Base-by-base conservation (phyloP, 306 rosid species). In the Prinsepia uniflora region DNA sequence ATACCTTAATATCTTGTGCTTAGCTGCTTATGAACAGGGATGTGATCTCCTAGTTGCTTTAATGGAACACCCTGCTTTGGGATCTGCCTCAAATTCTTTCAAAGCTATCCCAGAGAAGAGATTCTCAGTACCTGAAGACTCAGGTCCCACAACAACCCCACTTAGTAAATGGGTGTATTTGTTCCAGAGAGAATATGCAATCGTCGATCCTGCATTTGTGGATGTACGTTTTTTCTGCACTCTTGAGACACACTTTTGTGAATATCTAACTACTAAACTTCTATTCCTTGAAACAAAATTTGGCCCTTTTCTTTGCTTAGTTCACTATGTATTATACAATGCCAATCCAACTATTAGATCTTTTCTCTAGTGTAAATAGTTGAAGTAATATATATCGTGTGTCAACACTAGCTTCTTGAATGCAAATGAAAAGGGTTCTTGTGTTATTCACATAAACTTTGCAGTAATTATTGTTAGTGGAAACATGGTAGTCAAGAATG, bases 181-280 rank as follows among this genome's bases (percentile, higher is more conserved):
- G 46, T 93, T 90, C 84, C 98, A 93, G 78, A 81, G 80, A 72
- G 98, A 93, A 86, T 89, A 84, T 81, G 98, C 90, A 61, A 90
- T 88, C 10, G 97, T 87, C 22, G 85, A 89, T 69, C 96, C 92
- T n/a, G 81, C 86, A 24, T 41, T 66, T 0, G 97, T 90, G 6
- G 68, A 88, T 81, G 98, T 93, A 80, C 68, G 79, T 71, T 45
- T 48, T 47, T 67, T 43, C 71, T 13, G 48, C 44, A 63, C 74
- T 68, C 50, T n/a, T 55, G 6, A n/a, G 41, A 63, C 49, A 36
- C 55, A 17, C 64, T 70, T 30, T 53, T 12, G 53, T 5, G 67
- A 59, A 14, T 36, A 14, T 75, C 15, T 54, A 15, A 17, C 57
- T 24, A 56, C 18, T 15, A 30, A 0, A 8, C 19, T 49, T 62